Evolutionary conservation across 805 yeast genomes (phyloP).

Genomic region (Teunomyces aglyptinius): DNA sequence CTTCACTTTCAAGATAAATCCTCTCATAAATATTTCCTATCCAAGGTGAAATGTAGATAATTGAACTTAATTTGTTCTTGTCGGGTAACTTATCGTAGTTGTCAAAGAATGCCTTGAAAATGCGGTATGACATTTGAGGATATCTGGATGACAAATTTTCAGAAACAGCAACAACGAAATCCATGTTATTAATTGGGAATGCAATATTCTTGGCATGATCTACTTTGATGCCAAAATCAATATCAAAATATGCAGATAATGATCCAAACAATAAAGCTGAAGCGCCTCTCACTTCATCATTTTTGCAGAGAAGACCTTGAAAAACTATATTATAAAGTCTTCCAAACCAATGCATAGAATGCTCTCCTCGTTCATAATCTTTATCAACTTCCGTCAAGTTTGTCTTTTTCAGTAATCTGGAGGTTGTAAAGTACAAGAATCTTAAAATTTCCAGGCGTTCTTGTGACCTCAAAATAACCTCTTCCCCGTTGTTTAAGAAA

Average conservation of each 20-base stretch:
- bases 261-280: conserved; percentile 64
- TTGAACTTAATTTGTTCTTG: conserved; percentile 40
- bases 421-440: conserved; percentile 64
- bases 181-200: conserved; percentile 65
- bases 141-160: conserved; percentile 51
- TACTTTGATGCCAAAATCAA: conserved; percentile 58
- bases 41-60: conserved; percentile 70
- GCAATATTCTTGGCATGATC: conserved; percentile 57
- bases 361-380: conserved; percentile 20
- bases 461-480: conserved; percentile 30
- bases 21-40: conserved; percentile 58
- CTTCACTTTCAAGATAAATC: conserved; percentile 54
- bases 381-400: conserved; percentile 17
- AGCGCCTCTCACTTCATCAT: conserved; percentile 58
- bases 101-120: conserved; percentile 51
- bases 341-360: conserved; percentile 45
- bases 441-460: conserved; percentile 62
- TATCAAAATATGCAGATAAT: conserved; percentile 54
- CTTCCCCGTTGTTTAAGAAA: conserved; percentile 23
- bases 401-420: conserved; percentile 44
- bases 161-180: conserved; percentile 58
- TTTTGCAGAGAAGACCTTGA: conserved; percentile 62
- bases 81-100: conserved; percentile 39
- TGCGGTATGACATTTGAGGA: conserved; percentile 61
- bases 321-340: conserved; percentile 62